Evolutionary conservation across 108 stramenopile genomes (phyloP).

Genomic region (Nitzschia sp.): DNA sequence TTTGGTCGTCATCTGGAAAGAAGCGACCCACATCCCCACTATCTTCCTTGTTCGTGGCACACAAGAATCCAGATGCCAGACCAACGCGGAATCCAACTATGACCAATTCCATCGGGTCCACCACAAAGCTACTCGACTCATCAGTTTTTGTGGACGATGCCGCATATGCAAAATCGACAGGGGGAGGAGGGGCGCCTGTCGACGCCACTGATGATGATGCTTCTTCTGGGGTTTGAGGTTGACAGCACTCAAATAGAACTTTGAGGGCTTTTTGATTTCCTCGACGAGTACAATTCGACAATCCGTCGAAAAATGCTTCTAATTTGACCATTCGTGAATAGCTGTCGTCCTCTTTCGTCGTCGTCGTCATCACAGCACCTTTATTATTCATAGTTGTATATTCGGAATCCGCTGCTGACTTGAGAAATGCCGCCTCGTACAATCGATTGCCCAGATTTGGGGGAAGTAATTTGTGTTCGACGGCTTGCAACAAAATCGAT

Average conservation of each 20-base stretch:
- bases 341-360: conserved; percentile 20
- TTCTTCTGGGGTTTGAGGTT: conserved; percentile 4
- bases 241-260: conserved; percentile 37
- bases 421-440: conserved; percentile 36
- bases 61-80: conserved; percentile 40
- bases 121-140: no score
- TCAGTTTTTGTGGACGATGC: not conserved
- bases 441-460: conserved; percentile 38
- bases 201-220: conserved; percentile 6
- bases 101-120: conserved; percentile 37
- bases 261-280: conserved; percentile 32
- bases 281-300: conserved; percentile 32
- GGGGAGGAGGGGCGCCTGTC: no score
- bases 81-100: conserved; percentile 39
- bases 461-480: conserved; percentile 41
- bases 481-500: conserved; percentile 21
- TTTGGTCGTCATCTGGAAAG: conserved; percentile 5
- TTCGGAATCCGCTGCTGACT: conserved; percentile 17
- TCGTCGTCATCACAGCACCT: no score
- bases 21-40: conserved; percentile 24
- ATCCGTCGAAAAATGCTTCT: conserved; percentile 52
- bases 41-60: conserved; percentile 27
- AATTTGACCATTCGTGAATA: conserved; percentile 34
- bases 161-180: no score
- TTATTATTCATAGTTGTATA: not conserved